phyloP scores from a whole-genome alignment of 164 flowering plant species.

The Vitis labrusca region DNA sequence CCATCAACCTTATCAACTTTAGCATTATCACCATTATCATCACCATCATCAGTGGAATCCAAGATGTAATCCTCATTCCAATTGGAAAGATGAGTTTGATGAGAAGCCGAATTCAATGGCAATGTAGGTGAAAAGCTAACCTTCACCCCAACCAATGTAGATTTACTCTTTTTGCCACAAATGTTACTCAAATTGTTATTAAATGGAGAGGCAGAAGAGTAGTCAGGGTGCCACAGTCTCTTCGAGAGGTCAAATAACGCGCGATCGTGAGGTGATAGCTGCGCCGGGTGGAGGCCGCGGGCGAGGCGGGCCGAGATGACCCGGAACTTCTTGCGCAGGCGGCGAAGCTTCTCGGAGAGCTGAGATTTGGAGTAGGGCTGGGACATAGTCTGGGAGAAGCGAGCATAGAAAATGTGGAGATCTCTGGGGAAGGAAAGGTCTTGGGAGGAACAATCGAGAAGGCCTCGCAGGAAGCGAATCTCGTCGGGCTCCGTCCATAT shows the following conservation, averaged over 20 bases:
- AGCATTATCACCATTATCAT: not conserved
- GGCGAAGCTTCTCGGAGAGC: slow-evolving; percentile 68
- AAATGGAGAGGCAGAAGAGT: slow-evolving; percentile 36
- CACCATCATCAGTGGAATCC: not conserved
- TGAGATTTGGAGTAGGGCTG: slow-evolving; percentile 67
- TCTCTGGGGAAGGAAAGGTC: slow-evolving; percentile 55
- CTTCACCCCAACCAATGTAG: slow-evolving; percentile 22
- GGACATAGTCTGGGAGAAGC: slow-evolving; percentile 45
- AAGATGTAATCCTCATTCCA: not conserved
- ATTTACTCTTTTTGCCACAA: not conserved
- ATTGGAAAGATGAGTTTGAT: too few species aligned
- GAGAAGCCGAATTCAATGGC: not conserved
- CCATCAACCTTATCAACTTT: slow-evolving; percentile 4
- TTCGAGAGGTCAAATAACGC: slow-evolving; percentile 45
- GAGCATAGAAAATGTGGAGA: slow-evolving; percentile 47
- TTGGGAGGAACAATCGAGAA: slow-evolving; percentile 39
- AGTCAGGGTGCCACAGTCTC: slow-evolving; percentile 55
- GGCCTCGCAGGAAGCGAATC: slow-evolving; percentile 59
- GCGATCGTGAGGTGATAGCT: slow-evolving; percentile 51
- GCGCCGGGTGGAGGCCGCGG: slow-evolving; percentile 40
- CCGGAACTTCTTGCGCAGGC: slow-evolving; percentile 63
- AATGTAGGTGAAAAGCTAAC: slow-evolving; percentile 24
- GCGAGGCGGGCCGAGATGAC: slow-evolving; percentile 40
- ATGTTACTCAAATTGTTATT: not conserved
- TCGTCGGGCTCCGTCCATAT: slow-evolving; percentile 73